phyloP scores from a whole-genome alignment of 2,329 filamentous ascomycete species.

The Mycosphaerelloides madeirae region DNA sequence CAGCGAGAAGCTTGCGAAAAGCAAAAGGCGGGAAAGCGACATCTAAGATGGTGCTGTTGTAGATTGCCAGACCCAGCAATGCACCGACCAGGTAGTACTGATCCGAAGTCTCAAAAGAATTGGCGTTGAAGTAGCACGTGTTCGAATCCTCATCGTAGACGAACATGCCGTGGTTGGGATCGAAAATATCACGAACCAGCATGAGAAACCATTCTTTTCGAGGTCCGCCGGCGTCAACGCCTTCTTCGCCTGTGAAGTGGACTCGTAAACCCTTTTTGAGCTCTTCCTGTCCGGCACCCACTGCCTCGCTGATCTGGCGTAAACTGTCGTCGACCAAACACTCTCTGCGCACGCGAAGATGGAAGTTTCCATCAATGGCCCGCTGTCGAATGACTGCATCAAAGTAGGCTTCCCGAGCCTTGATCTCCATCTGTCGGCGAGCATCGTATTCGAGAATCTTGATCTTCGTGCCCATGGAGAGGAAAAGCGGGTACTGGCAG shows the following conservation, averaged over 20 bases:
- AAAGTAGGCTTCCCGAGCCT: constrained; percentile 85
- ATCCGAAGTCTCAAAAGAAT: constrained; percentile 83
- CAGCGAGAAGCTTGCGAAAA: constrained; percentile 78
- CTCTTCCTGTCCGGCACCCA: constrained; percentile 74
- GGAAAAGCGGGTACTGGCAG: constrained; percentile 85
- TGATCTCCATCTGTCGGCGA: constrained; percentile 80
- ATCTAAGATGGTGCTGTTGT: constrained; percentile 90
- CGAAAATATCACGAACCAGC: constrained; percentile 82
- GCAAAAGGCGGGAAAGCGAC: constrained; percentile 82
- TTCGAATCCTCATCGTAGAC: constrained; percentile 85
- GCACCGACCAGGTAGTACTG: constrained; percentile 89
- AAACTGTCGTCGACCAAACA: constrained; percentile 87
- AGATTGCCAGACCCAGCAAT: constrained; percentile 82
- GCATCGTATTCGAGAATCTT: constrained; percentile 85
- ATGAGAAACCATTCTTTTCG: constrained; percentile 94
- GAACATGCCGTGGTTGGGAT: constrained; percentile 88
- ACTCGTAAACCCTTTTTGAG: constrained; percentile 87
- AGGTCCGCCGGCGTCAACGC: constrained; percentile 81
- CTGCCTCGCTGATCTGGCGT: constrained; percentile 75
- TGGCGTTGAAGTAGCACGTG: constrained; percentile 90
- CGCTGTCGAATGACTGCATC: constrained; percentile 75
- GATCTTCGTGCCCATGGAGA: constrained; percentile 90
- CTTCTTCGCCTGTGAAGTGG: constrained; percentile 82
- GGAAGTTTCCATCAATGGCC: constrained; percentile 64
- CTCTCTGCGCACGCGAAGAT: constrained; percentile 72